Percentiles rank a stretch among this genome's conserved stretches.
Conservation (phyloP, 2,329 filamentous ascomycete species). For the Colletotrichum falcatum region DNA sequence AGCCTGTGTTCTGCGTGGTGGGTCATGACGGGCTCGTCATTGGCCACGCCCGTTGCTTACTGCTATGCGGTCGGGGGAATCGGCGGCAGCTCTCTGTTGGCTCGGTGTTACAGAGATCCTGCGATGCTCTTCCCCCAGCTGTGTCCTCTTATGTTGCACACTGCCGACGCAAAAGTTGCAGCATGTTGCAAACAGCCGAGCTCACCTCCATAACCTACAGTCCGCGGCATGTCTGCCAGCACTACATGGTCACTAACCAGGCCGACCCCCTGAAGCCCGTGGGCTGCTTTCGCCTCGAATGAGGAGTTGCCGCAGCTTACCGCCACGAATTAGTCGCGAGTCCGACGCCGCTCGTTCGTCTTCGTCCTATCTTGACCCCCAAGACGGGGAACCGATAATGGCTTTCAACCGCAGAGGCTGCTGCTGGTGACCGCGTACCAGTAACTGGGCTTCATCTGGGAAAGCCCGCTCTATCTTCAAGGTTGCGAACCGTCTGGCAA, state of each 20-base stretch:
- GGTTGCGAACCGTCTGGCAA: not conserved
- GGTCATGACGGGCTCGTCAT: not conserved
- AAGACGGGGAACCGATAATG: too few species aligned
- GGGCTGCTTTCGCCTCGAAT: slow-evolving; percentile 3
- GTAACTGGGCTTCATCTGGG: not conserved
- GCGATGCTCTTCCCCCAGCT: not conserved
- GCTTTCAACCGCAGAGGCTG: not conserved
- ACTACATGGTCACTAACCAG: slow-evolving; percentile 11
- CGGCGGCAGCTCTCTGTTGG: not conserved
- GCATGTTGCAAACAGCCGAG: not conserved
- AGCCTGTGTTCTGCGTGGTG: not conserved
- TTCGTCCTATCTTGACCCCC: not conserved
- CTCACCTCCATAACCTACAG: not conserved
- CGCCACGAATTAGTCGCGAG: not conserved
- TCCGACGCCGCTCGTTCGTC: not conserved
- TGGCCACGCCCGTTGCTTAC: not conserved
- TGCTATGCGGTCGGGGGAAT: not conserved
- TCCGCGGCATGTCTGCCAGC: slow-evolving; percentile 7
- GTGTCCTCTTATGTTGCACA: not conserved
- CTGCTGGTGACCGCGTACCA: not conserved
- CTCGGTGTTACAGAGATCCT: not conserved
- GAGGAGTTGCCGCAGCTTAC: not conserved
- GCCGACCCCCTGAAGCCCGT: not conserved
- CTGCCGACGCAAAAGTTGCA: not conserved
- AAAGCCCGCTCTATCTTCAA: not conserved